Percentiles rank a stretch among this genome's conserved stretches.
Conservation (phyloP, 148 eudicot species). For the Rhododendron ovatum region DNA sequence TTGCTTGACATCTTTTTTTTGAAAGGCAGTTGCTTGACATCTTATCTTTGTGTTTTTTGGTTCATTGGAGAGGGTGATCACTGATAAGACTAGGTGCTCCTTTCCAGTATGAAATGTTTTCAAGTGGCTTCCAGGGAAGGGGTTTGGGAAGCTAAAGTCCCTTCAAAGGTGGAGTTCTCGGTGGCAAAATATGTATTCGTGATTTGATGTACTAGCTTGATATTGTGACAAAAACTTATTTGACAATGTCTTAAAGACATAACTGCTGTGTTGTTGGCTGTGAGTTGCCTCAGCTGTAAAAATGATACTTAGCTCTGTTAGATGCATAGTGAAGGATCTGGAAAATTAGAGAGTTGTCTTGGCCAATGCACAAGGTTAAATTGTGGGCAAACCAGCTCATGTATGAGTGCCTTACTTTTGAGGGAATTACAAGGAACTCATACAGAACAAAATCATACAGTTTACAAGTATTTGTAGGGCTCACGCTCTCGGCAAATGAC, state of each 20-base stretch:
- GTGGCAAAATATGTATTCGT: not conserved
- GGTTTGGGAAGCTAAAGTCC: not conserved
- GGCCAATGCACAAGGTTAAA: not conserved
- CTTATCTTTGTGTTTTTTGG: not conserved
- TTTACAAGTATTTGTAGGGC: not conserved
- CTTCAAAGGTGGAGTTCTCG: not conserved
- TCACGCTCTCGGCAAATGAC: not conserved
- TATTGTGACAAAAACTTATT: not conserved
- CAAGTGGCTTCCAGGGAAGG: not conserved
- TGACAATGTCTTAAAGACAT: not conserved
- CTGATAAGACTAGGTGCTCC: not conserved
- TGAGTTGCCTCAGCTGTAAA: conserved; percentile 8
- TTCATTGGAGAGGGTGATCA: not conserved
- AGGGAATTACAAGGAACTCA: not conserved
- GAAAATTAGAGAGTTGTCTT: not conserved
- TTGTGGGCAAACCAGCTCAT: conserved; percentile 2
- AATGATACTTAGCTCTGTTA: not conserved
- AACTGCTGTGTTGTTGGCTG: not conserved
- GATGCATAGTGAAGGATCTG: not conserved
- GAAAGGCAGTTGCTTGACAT: not conserved
- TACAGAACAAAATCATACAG: not conserved
- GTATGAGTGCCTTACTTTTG: not conserved
- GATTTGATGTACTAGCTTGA: not conserved
- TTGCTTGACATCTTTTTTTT: not conserved
- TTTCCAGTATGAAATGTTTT: not conserved